Percentiles rank a stretch among this genome's conserved stretches.
Conservation (phyloP, 1,284 basidiomycete species). For the Athelia sp. region DNA sequence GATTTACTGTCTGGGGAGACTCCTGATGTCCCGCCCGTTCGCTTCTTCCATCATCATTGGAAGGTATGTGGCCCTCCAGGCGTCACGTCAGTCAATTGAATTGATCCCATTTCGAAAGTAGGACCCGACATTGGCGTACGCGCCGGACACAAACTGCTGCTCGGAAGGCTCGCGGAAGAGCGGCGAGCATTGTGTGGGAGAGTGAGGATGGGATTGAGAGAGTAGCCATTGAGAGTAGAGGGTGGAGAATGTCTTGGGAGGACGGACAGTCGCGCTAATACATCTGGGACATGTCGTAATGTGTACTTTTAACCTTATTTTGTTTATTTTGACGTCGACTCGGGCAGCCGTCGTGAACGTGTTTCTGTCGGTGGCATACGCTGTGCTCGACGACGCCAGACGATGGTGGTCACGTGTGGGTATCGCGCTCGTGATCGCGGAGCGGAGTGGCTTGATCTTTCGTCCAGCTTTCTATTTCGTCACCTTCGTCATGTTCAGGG, state of each 20-base stretch:
- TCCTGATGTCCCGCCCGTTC: too few relatives aligned
- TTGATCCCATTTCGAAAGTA: slow-evolving; percentile 1
- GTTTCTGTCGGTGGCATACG: too few relatives aligned
- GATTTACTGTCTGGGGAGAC: slow-evolving; percentile 54
- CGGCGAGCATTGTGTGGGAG: not conserved
- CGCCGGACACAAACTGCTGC: not conserved
- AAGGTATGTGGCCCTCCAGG: too few relatives aligned
- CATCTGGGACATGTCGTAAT: not conserved
- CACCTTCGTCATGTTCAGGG: too few relatives aligned
- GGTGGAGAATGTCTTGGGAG: not conserved
- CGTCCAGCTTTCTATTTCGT: too few relatives aligned
- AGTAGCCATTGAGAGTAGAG: too few relatives aligned
- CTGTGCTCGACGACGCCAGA: too few relatives aligned
- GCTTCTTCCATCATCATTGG: not conserved
- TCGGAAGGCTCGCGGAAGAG: not conserved
- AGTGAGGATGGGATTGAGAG: not conserved
- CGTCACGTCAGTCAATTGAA: too few relatives aligned
- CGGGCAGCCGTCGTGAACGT: too few relatives aligned
- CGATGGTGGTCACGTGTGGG: too few relatives aligned
- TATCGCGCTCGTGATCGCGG: too few relatives aligned
- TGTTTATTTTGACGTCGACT: not conserved
- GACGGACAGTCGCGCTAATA: not conserved
- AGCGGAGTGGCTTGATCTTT: too few relatives aligned
- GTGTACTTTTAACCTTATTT: not conserved
- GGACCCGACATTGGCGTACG: not conserved